Evolutionary conservation across 2,329 filamentous ascomycete species (phyloP).

Genomic region (Penicillium crustosum): DNA sequence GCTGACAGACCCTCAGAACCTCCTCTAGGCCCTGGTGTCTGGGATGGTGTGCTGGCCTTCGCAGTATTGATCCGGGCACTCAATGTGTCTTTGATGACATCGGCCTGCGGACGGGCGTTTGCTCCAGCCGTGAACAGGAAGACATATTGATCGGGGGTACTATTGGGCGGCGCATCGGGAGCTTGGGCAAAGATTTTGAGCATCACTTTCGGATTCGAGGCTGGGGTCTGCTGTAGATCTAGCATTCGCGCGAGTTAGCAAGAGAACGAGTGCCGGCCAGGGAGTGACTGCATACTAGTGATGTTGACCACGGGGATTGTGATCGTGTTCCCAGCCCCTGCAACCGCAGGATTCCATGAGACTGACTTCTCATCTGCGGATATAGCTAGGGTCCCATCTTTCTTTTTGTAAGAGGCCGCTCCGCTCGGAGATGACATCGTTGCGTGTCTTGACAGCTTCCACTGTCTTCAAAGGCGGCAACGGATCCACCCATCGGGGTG

Average conservation of each 20-base stretch:
- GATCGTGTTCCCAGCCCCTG: constrained; percentile 62
- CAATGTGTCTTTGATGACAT: constrained; percentile 77
- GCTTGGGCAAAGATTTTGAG: constrained; percentile 83
- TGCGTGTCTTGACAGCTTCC: constrained; percentile 38
- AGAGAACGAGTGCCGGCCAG: constrained; percentile 1
- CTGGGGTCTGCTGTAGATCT: constrained; percentile 95
- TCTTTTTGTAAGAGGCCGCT: constrained; percentile 86
- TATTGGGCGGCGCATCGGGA: constrained; percentile 37
- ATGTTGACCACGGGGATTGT: constrained; percentile 73
- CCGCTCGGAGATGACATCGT: constrained; percentile 57
- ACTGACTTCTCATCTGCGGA: constrained; percentile 71
- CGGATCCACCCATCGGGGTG: constrained; percentile 39
- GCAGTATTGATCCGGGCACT: constrained; percentile 71
- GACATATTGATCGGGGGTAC: constrained; percentile 65
- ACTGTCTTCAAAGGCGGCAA: constrained; percentile 37
- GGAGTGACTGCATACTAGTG: constrained; percentile 62
- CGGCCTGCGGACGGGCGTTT: constrained; percentile 78
- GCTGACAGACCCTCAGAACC: constrained; percentile 56
- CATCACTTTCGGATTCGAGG: constrained; percentile 84
- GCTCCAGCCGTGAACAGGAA: constrained; percentile 83
- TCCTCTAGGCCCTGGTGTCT: constrained; percentile 35
- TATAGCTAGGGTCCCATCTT: constrained; percentile 80
- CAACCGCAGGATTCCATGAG: constrained; percentile 73
- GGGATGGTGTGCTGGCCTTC: constrained; percentile 53
- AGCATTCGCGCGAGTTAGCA: constrained; percentile 8